These are phyloP conservation scores for Cocos nucifera DNA, from an alignment of 176 grass and related monocot species.

Conservation along the genomic window DNA sequence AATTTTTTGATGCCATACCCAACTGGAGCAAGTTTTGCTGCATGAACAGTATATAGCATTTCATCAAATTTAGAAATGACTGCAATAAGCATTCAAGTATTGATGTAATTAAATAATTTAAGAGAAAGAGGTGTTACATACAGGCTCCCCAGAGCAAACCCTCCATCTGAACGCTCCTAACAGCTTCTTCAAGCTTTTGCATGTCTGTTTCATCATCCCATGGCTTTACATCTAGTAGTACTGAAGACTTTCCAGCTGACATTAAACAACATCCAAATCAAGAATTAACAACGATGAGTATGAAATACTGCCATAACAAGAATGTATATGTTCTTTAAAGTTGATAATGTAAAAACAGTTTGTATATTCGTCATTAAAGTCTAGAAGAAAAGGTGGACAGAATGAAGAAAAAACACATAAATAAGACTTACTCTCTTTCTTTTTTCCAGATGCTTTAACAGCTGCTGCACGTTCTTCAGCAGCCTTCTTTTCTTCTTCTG, in stretches of 20 bases:
- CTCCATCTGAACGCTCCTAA: conserved; percentile 76
- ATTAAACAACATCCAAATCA: not conserved
- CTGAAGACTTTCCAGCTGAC: conserved; percentile 73
- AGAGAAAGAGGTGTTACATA: conserved; percentile 31
- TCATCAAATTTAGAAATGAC: no score
- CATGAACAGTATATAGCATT: not conserved
- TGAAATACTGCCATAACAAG: no score
- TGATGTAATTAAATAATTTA: not conserved
- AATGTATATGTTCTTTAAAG: no score
- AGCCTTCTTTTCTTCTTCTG: no score
- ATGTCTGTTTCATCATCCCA: conserved; percentile 98
- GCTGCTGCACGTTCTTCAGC: no score
- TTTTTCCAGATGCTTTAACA: no score
- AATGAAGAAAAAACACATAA: not conserved
- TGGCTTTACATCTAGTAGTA: conserved; percentile 83
- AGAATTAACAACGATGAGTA: no score
- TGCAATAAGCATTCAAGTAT: no score
- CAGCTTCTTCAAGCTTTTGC: conserved; percentile 81
- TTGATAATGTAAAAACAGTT: no score
- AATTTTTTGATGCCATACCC: conserved; percentile 98
- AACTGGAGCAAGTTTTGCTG: conserved; percentile 87
- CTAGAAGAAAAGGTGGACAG: conserved; percentile 18
- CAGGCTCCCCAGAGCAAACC: conserved; percentile 91
- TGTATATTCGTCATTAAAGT: conserved; percentile 2
- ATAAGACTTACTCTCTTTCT: no score